Base-by-base conservation (phyloP, 768 basidiomycete species). In the Ramaria rubella region DNA sequence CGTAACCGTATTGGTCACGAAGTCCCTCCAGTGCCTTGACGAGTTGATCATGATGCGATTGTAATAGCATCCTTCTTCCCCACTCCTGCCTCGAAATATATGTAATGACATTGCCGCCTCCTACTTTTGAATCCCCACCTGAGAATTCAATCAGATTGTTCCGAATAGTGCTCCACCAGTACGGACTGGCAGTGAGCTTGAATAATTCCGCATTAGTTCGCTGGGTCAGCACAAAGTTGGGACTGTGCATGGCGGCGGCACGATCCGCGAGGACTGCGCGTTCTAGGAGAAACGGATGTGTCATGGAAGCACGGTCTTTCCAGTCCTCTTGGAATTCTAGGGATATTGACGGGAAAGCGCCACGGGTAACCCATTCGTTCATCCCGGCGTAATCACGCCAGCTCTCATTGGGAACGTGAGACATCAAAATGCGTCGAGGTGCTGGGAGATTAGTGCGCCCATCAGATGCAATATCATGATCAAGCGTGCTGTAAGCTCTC, bases 331-430 rank as follows among this genome's bases (percentile, higher is more conserved):
- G 72, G 69, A 87, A 94, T 68, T 94, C 92, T 73, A 88, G 81
- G 1, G 81, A 79, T 53, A 83, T 74, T 2, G 85, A 87, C 1
- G 94, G 94, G 68, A 95, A 92, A 57, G 83, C 78, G 29, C 83
- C 80, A 48, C 86, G 85, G 24, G 90, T 74, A 46, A 94, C 81
- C 78, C 81, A 90, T 72, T 94, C 82, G 69, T 95, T 95, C 92
- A 96, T 93, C 33, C 77, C 72, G 5, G 94, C 83, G 60, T 94
- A 93, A 70, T 96, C 94, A 19, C 90, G 82, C 93, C 93, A 96
- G 62, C 90, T 84, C 50, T 75, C 78, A 11, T 82, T 81, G 61
- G 86, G 83, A 12, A 87, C 69, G 58, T 85, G 86, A 44, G 82
- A 76, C 71, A 96, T 93, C 62, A 91, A 69, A 61, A 94, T 72